Evolutionary conservation across 768 basidiomycete genomes (phyloP), one percentile per base, ranked within the genome.

Genomic region (Kwoniella europaea): DNA sequence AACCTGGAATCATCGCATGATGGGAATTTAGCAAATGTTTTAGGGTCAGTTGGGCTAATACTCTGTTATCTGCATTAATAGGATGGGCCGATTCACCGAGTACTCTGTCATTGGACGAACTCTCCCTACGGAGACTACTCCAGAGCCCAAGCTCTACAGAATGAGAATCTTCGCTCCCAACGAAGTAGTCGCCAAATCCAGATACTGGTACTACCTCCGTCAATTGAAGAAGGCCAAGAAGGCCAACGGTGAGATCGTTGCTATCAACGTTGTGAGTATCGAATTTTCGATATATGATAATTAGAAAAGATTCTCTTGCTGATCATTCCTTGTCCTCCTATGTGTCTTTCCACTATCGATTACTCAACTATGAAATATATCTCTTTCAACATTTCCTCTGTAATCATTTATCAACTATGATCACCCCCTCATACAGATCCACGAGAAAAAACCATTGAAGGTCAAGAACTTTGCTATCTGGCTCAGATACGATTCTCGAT

Each of bases 381-480:
- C 29, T n/a, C 35, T 35, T 35, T 35, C 56, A 57, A 13, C 42
- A 7, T 22, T 20, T 1, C 24, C 24, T 56, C 55, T 20, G 1
- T 22, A n/a, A 56, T 9, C 22, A 43, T 52, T 24, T 43, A 20
- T 3, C 46, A 63, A 41, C 1, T 41, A 4, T 4, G 46, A 29
- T 4, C 16, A 29, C 63, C 63, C 58, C 58, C 59, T 53, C 10
- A 75, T 76, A 13, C 72, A 98, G 95, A 98, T 98, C 84, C 89
- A 91, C 83, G 96, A 98, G 88, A 95, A 93, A 89, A 93, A 91
- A 86, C 97, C 97, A 24, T 84, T 97, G 85, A 95, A 95, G 87
- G 92, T 98, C 85, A 98, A 99, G 90, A 98, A 97, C 91, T 98
- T 99, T 84, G 97, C 97, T 77, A 92, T 99, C 87, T 98, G 97